Evolutionary conservation across 495 filamentous ascomycete species (phyloP).

Genomic region (Trichoderma gamsii): DNA sequence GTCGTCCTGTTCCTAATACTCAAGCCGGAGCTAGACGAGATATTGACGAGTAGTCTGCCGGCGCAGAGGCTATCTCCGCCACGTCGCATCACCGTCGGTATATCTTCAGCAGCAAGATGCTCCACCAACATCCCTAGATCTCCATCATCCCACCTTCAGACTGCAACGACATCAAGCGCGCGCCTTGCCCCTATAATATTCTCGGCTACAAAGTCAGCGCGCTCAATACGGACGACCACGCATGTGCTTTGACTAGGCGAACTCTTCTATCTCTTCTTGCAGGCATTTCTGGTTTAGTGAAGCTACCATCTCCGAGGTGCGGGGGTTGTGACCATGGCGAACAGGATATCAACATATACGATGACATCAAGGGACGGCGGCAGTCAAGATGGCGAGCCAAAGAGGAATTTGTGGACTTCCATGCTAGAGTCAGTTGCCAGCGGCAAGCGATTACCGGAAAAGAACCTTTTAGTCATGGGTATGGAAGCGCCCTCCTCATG

Average conservation of each 20-base stretch:
- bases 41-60: background rate
- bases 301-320: background rate
- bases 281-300: background rate
- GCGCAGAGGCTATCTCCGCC: background rate
- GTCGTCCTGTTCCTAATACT: background rate
- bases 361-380: constrained; percentile 38
- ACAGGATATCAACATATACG: constrained; percentile 50
- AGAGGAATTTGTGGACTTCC: constrained; percentile 90
- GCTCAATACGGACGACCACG: background rate
- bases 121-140: constrained; percentile 7
- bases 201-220: background rate
- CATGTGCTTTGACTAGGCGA: background rate
- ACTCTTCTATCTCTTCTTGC: background rate
- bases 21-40: background rate
- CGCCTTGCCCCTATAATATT: background rate
- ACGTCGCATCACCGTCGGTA: background rate
- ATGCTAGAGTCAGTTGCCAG: constrained; percentile 88
- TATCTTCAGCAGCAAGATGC: constrained; percentile 5
- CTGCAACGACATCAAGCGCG: background rate
- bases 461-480: constrained; percentile 85
- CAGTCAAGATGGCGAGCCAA: constrained; percentile 59
- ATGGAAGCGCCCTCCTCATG: constrained; percentile 24
- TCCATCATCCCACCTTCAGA: constrained; percentile 1
- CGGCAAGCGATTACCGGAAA: constrained; percentile 86
- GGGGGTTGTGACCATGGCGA: constrained; percentile 24